Percentiles rank a stretch among this genome's conserved stretches.
Conservation (phyloP, 1,139 yeast species). For the Williopsis jadinii region DNA sequence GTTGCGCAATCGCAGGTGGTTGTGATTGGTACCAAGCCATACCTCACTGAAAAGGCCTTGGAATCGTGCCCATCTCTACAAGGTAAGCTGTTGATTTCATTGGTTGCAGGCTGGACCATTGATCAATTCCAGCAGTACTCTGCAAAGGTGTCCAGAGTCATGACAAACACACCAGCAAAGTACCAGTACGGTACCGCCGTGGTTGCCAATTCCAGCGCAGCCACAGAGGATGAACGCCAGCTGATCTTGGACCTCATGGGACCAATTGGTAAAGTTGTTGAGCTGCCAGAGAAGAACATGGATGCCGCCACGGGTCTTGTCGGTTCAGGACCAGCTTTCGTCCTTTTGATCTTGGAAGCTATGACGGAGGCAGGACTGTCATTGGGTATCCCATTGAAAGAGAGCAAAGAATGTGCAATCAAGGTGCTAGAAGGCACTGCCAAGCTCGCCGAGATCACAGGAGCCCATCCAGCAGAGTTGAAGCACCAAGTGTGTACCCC, state of each 20-base stretch:
- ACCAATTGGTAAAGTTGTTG: slow-evolving; percentile 66
- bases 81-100: slow-evolving; percentile 54
- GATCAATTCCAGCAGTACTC: slow-evolving; percentile 53
- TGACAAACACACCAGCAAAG: slow-evolving; percentile 97
- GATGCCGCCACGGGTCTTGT: slow-evolving; percentile 94
- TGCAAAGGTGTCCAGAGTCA: slow-evolving; percentile 68
- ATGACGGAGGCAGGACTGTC: slow-evolving; percentile 91
- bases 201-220: slow-evolving; percentile 55
- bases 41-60: slow-evolving; percentile 54
- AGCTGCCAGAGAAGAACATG: slow-evolving; percentile 84
- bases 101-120: slow-evolving; percentile 90
- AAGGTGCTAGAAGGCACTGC: slow-evolving; percentile 97
- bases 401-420: slow-evolving; percentile 86
- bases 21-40: slow-evolving; percentile 84
- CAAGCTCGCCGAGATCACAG: slow-evolving; percentile 75
- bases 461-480: slow-evolving; percentile 86
- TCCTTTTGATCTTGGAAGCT: slow-evolving; percentile 82
- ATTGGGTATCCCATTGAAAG: slow-evolving; percentile 87
- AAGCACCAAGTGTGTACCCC: slow-evolving; percentile 93
- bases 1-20: slow-evolving; percentile 61
- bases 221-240: slow-evolving; percentile 40
- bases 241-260: slow-evolving; percentile 51
- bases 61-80: slow-evolving; percentile 29
- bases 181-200: slow-evolving; percentile 93
- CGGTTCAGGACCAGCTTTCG: slow-evolving; percentile 97